These are phyloP conservation scores for Astrephomene gubernaculifera DNA, from an alignment of 139 green algal genomes.

Conservation along the genomic window DNA sequence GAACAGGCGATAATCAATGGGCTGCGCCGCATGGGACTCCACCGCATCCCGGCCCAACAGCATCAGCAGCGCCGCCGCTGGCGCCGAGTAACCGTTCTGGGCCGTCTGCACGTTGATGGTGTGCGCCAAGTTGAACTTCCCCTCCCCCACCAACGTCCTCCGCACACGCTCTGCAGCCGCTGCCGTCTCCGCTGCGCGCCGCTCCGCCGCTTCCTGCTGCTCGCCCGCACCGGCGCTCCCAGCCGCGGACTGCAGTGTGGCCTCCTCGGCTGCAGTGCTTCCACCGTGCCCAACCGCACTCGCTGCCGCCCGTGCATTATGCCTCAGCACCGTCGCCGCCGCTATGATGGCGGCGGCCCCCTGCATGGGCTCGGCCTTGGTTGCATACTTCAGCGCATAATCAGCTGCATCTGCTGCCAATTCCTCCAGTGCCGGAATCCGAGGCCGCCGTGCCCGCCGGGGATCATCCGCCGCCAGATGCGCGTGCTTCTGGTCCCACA, in stretches of 20 bases:
- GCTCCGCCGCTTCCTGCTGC: no score
- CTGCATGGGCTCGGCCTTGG: conserved; percentile 3
- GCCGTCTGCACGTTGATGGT: conserved; percentile 12
- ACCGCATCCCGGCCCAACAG: neutral
- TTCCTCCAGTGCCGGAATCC: neutral
- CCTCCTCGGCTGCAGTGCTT: neutral
- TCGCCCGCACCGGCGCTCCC: neutral
- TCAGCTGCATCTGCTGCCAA: neutral
- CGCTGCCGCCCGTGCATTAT: neutral
- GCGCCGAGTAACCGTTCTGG: neutral
- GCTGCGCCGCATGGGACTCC: neutral
- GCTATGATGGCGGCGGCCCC: neutral
- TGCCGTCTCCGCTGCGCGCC: no score
- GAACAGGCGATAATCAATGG: neutral
- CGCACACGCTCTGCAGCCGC: no score
- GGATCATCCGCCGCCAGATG: neutral
- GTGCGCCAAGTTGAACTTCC: conserved; percentile 1
- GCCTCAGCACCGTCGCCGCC: neutral
- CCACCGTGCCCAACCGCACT: neutral
- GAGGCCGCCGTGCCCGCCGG: neutral
- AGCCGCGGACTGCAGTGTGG: neutral
- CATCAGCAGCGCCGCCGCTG: neutral
- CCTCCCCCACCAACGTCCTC: no score
- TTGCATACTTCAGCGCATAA: conserved; percentile 10
- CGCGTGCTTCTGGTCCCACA: neutral